Evolutionary conservation across 495 filamentous ascomycete genomes (phyloP).

Genomic region (Hypoxylon lenormandii): DNA sequence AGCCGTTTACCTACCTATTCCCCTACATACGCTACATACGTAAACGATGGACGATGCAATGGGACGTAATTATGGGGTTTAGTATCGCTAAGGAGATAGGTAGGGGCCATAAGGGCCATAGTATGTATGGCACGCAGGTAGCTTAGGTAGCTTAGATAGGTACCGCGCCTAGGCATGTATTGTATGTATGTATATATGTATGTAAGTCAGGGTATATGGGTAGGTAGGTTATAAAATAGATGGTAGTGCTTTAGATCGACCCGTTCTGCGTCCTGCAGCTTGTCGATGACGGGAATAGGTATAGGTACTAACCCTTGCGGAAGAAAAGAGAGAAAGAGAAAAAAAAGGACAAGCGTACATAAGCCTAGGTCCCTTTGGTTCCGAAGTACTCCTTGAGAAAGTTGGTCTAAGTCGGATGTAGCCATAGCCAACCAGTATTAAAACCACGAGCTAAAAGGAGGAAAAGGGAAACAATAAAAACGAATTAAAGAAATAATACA

Average conservation of each 20-base stretch:
- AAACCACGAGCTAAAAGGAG: constrained; percentile 24
- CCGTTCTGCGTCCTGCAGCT: constrained; percentile 47
- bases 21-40: constrained; percentile 44
- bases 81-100: constrained; percentile 49
- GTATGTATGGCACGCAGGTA: constrained; percentile 18
- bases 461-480: constrained; percentile 28
- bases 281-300: constrained; percentile 41
- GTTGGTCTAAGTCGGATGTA: constrained; percentile 2
- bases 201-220: constrained; percentile 12
- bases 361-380: constrained; percentile 17
- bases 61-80: constrained; percentile 49
- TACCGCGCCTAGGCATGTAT: constrained; percentile 10
- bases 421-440: not conserved
- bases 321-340: constrained; percentile 21
- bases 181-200: too few relatives aligned
- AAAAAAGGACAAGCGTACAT: constrained; percentile 25
- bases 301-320: constrained; percentile 25
- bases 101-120: constrained; percentile 36
- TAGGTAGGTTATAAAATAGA: constrained; percentile 34
- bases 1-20: constrained; percentile 39
- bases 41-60: constrained; percentile 47
- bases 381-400: constrained; percentile 34
- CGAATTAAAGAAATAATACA: constrained; percentile 14
- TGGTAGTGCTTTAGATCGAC: constrained; percentile 44
- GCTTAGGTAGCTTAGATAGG: constrained; percentile 16